These are phyloP conservation scores for Protostelium mycophagum DNA, from an alignment of 78 protist genomes.

Conservation along the genomic window DNA sequence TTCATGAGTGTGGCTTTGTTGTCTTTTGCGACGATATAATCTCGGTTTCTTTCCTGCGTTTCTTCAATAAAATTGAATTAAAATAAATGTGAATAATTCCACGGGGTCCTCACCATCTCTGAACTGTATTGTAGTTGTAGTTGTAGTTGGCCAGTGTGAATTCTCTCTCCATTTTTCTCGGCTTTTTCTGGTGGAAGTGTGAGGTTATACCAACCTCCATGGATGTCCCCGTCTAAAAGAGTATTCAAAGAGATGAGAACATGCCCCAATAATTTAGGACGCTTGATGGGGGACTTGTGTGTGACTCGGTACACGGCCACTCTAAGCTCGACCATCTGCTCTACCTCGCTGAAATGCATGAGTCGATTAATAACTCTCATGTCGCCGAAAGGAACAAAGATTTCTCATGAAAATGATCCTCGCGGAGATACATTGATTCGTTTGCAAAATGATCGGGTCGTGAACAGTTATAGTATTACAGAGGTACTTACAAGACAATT, in stretches of 20 bases:
- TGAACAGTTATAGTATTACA: too few species aligned
- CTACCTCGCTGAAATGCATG: not conserved
- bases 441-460: not conserved
- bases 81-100: not conserved
- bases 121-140: not conserved
- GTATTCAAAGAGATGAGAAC: not conserved
- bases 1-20: not conserved
- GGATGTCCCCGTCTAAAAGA: not conserved
- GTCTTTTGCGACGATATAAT: not conserved
- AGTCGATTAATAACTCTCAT: too few species aligned
- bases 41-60: not conserved
- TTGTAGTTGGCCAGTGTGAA: not conserved
- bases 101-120: conserved; percentile 1
- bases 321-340: not conserved
- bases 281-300: not conserved
- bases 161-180: not conserved
- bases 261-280: not conserved
- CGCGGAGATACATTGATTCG: not conserved
- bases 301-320: not conserved
- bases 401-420: not conserved
- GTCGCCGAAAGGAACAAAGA: not conserved
- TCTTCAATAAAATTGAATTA: not conserved
- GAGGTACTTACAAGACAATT: not conserved
- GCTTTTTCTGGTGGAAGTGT: too few species aligned
- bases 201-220: not conserved